Evolutionary conservation across 306 rosid species (phyloP).

Genomic region (Spatholobus suberectus): DNA sequence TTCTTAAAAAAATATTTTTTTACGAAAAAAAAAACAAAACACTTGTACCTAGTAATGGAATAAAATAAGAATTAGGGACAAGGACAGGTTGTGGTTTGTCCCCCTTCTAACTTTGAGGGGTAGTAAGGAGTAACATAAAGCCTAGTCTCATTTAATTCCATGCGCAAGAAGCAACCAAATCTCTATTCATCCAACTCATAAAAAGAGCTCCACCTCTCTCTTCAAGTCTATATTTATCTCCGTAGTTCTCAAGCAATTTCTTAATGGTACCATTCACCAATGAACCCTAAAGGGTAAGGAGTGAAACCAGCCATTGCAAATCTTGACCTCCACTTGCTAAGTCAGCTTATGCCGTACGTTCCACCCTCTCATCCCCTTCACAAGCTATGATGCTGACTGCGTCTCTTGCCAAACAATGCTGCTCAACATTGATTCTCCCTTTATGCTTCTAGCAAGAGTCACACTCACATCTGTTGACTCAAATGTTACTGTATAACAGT

Average conservation of each 20-base stretch:
- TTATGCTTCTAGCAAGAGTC: conserved; percentile 63
- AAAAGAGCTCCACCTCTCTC: conserved; percentile 76
- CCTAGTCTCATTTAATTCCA: conserved; percentile 79
- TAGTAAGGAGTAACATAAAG: no score
- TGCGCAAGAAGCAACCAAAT: conserved; percentile 81
- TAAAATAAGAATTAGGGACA: no score
- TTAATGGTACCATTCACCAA: conserved; percentile 70
- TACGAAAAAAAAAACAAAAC: no score
- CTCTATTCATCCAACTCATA: conserved; percentile 83
- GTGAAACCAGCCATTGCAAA: conserved; percentile 80
- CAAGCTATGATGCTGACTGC: conserved; percentile 79
- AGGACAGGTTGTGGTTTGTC: no score
- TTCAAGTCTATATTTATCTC: conserved; percentile 64
- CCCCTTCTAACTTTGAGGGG: no score
- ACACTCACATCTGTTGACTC: conserved; percentile 80
- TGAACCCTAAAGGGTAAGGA: conserved; percentile 72
- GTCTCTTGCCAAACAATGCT: conserved; percentile 78
- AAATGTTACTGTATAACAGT: conserved; percentile 73
- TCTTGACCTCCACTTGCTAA: conserved; percentile 77
- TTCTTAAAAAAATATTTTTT: no score
- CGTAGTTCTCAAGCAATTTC: conserved; percentile 64
- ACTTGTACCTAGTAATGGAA: no score
- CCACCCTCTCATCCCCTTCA: conserved; percentile 79
- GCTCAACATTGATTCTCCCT: conserved; percentile 77
- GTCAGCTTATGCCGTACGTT: conserved; percentile 74